These are phyloP conservation scores for Mucor racemosus DNA, from an alignment of 371 early-diverging fungal genomes.

Conservation along the genomic window DNA sequence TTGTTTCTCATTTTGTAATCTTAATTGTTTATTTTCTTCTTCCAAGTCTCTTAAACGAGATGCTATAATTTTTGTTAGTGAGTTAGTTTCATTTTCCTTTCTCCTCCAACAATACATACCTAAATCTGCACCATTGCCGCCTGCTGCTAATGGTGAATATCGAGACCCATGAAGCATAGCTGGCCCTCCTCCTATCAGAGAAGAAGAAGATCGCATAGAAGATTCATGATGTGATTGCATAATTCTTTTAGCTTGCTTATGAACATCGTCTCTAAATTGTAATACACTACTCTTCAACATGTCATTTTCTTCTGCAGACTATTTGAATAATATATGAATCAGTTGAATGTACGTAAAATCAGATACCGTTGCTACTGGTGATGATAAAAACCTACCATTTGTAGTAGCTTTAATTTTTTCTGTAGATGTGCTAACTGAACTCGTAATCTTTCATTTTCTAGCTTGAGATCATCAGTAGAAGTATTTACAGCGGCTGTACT, in stretches of 20 bases:
- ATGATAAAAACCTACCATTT: slow-evolving; percentile 52
- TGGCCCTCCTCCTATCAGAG: not conserved
- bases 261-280: slow-evolving; percentile 80
- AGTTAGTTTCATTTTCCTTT: not conserved
- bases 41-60: slow-evolving; percentile 60
- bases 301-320: slow-evolving; percentile 78
- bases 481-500: not conserved
- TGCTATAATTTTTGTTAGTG: slow-evolving; percentile 1
- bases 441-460: slow-evolving; percentile 77
- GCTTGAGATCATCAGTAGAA: not conserved
- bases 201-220: slow-evolving; percentile 25
- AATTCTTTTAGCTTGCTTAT: slow-evolving; percentile 66
- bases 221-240: slow-evolving; percentile 52
- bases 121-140: slow-evolving; percentile 14
- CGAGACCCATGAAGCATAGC: slow-evolving; percentile 9
- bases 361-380: not conserved
- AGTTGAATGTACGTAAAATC: not conserved
- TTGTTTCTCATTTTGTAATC: slow-evolving; percentile 59
- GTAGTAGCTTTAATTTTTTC: slow-evolving; percentile 65
- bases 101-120: not conserved
- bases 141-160: slow-evolving; percentile 6
- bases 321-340: not conserved
- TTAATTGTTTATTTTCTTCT: slow-evolving; percentile 59
- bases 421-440: slow-evolving; percentile 65
- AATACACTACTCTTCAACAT: slow-evolving; percentile 79